Percentiles rank a stretch among this genome's conserved stretches.
Conservation (phyloP, 2,329 filamentous ascomycete species). For the Diaporthe sp. region DNA sequence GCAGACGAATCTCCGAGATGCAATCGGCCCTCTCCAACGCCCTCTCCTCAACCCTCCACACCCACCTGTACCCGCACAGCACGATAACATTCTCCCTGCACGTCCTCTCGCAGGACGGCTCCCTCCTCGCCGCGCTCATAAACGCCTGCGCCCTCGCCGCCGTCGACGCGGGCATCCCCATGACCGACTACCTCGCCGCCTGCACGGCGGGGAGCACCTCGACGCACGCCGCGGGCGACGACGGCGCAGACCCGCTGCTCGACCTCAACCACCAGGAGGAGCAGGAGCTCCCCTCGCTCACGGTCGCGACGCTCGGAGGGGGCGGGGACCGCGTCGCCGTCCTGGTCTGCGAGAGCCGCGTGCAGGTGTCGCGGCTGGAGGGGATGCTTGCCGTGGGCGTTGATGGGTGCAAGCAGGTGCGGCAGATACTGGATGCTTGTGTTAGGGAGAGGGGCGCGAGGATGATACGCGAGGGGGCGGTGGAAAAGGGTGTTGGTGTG, state of each 20-base stretch:
- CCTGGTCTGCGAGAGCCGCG: conserved; percentile 86
- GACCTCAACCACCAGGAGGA: conserved; percentile 86
- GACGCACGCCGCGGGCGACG: conserved; percentile 73
- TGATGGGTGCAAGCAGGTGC: conserved; percentile 90
- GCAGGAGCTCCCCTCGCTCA: conserved; percentile 89
- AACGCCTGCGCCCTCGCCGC: conserved; percentile 94
- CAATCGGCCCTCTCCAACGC: conserved; percentile 83
- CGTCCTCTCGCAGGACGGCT: conserved; percentile 90
- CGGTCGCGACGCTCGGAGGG: conserved; percentile 82
- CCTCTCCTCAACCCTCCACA: conserved; percentile 83
- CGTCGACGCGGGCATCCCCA: conserved; percentile 94
- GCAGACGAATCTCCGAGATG: conserved; percentile 83
- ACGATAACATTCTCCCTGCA: conserved; percentile 87
- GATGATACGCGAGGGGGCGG: conserved; percentile 70
- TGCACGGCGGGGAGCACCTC: conserved; percentile 88
- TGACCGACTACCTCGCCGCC: conserved; percentile 90
- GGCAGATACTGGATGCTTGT: conserved; percentile 83
- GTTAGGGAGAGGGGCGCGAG: conserved; percentile 78
- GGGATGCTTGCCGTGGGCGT: conserved; percentile 93
- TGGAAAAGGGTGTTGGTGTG: conserved; percentile 62
- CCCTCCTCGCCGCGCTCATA: conserved; percentile 87
- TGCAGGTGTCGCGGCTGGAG: conserved; percentile 86
- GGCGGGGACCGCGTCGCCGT: conserved; percentile 81
- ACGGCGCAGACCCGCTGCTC: conserved; percentile 80
- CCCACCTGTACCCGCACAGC: conserved; percentile 88